phyloP scores from a whole-genome alignment of 257 asterid species.

The Scutellaria minor region DNA sequence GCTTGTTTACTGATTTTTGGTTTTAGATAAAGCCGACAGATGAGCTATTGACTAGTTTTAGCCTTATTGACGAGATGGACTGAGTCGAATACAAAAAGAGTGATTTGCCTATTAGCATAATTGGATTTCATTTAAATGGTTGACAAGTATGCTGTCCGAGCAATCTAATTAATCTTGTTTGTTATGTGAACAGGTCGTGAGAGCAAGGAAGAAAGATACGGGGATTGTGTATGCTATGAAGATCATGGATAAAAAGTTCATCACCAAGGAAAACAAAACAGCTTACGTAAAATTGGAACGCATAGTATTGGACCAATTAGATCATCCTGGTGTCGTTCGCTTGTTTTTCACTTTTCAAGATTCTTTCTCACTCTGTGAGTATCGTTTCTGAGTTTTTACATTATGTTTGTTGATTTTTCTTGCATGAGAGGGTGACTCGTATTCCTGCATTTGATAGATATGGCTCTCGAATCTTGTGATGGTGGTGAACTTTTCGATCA shows the following conservation, averaged over 20 bases:
- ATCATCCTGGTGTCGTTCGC: slow-evolving; percentile 93
- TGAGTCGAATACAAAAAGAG: not conserved
- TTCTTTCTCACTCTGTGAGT: slow-evolving; percentile 92
- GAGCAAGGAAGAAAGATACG: slow-evolving; percentile 95
- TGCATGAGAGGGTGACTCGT: slow-evolving; percentile 31
- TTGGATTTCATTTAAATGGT: not conserved
- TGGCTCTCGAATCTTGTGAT: slow-evolving; percentile 99
- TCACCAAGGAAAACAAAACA: slow-evolving; percentile 96
- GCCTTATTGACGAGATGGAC: slow-evolving; percentile 14
- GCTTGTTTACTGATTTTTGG: not conserved
- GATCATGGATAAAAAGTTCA: slow-evolving; percentile 97
- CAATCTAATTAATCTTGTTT: slow-evolving; percentile 5
- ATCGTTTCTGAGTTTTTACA: slow-evolving; percentile 12
- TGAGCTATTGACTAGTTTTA: not conserved
- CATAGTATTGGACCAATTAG: slow-evolving; percentile 95
- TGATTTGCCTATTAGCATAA: not conserved
- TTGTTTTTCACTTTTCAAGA: slow-evolving; percentile 95
- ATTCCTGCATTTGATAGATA: slow-evolving; percentile 55
- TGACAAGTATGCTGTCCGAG: not conserved
- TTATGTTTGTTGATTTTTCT: slow-evolving; percentile 21
- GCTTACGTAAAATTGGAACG: slow-evolving; percentile 98
- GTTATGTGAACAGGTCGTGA: slow-evolving; percentile 72
- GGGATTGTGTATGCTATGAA: slow-evolving; percentile 88
- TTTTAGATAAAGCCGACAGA: not conserved
- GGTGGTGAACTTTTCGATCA: slow-evolving; percentile 99